Evolutionary conservation across 345 rosid genomes (phyloP), one percentile per base, ranked within the genome.

Genomic region (Eucalyptus brandiana): DNA sequence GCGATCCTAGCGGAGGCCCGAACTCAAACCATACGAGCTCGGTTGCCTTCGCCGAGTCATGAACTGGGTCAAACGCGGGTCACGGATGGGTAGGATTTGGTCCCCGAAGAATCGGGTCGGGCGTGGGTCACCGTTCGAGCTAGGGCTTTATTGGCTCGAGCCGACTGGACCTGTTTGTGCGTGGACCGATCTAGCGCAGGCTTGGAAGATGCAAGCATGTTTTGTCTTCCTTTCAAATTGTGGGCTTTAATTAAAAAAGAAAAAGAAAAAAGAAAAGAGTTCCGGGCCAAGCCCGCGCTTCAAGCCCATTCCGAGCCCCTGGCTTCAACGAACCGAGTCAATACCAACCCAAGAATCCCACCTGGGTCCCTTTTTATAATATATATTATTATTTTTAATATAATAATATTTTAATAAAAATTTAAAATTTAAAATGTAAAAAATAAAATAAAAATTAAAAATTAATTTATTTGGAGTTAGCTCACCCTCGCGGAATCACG

Each of bases 11-110:
- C 0, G 6, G 16, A 49, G 17, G 51, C 51, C 0, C 1, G 1
- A 49, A 49, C 17, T 14, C 17, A 49, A 0, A 14, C 51, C 2
- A 14, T 0, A 49, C 1, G 0, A 13, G 51, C 17, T 49, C 6
- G 0, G 0, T 49, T 2, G 1, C 51, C 51, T 49, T 1, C 2
- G 1, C 51, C 3, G 1, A 0, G 53, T 50, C 0, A 0, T 50
- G 54, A 50, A 17, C 8, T 4, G 2, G 1, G 1, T 50, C 21
- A 50, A 0, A 50, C 8, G 1, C 4, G 8, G 2, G 54, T 17
- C 21, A 50, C 1, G 0, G 2, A 50, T 0, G 21, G 1, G 54
- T 51, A 17, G 9, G 9, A 9, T 51, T 51, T 51, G 54, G 54
- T 51, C 54, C 54, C 54, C 2, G n/a, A n/a, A n/a, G 0, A 51